These are phyloP conservation scores for Domatiomyces globalis DNA, from an alignment of 2,329 filamentous ascomycete species.

Conservation along the genomic window DNA sequence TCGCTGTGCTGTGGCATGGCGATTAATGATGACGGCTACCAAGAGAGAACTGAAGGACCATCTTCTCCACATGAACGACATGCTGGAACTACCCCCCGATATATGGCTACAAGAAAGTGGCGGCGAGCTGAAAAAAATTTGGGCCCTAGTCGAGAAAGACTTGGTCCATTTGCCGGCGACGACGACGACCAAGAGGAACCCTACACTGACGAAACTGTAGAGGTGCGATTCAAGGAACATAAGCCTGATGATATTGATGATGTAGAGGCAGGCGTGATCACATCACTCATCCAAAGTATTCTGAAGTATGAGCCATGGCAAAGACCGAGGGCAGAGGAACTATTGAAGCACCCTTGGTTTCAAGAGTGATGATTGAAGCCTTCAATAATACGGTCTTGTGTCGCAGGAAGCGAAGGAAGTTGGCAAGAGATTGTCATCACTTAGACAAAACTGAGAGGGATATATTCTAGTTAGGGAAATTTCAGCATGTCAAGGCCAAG, in stretches of 20 bases:
- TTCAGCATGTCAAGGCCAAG: too few species aligned
- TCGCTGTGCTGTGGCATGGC: slow-evolving; percentile 15
- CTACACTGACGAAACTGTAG: slow-evolving; percentile 13
- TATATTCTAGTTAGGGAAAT: too few species aligned
- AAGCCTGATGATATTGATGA: slow-evolving; percentile 18
- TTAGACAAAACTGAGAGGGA: too few species aligned
- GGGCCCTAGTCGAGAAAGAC: slow-evolving; percentile 14
- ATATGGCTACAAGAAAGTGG: slow-evolving; percentile 17
- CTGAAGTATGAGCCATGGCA: slow-evolving; percentile 21
- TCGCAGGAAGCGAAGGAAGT: too few species aligned
- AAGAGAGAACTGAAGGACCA: slow-evolving; percentile 20
- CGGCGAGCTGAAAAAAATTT: slow-evolving; percentile 19
- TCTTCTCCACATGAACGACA: slow-evolving; percentile 19
- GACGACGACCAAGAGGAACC: slow-evolving; percentile 6
- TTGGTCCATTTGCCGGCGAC: slow-evolving; percentile 4
- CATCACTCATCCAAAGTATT: slow-evolving; percentile 19
- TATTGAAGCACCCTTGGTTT: slow-evolving; percentile 23
- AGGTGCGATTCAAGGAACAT: slow-evolving; percentile 17
- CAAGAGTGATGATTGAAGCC: slow-evolving; percentile 1
- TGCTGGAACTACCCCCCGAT: slow-evolving; percentile 19
- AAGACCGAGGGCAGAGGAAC: slow-evolving; percentile 20
- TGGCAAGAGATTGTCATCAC: too few species aligned
- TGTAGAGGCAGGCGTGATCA: slow-evolving; percentile 18
- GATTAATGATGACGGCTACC: slow-evolving; percentile 15
- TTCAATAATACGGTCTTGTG: too few species aligned